Evolutionary conservation across 768 basidiomycete species (phyloP).

Genomic region (Tylopilus balloui): DNA sequence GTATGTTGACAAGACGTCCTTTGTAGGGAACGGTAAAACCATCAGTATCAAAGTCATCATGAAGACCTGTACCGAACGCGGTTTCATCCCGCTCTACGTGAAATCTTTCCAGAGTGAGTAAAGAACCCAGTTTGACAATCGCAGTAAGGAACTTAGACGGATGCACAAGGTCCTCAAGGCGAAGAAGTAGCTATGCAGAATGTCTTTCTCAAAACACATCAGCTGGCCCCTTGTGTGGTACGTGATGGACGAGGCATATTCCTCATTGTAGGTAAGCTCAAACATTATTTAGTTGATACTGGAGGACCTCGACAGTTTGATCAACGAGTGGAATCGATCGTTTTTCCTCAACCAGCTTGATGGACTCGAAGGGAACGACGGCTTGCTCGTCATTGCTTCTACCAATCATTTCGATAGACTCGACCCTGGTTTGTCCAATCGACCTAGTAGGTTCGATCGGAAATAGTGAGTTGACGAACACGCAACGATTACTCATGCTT

Average conservation of each 20-base stretch:
- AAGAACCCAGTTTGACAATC: neutral
- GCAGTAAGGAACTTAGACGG: conserved; percentile 6
- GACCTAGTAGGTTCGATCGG: conserved; percentile 82
- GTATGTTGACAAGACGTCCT: neutral
- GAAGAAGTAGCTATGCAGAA: conserved; percentile 64
- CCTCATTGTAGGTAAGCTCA: neutral
- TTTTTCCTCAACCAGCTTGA: conserved; percentile 89
- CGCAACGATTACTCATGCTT: neutral
- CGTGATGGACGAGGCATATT: conserved; percentile 38
- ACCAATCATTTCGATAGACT: conserved; percentile 83
- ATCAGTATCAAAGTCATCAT: conserved; percentile 81
- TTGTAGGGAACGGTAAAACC: conserved; percentile 74
- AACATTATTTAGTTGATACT: conserved; percentile 32
- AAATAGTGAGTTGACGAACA: conserved; percentile 58
- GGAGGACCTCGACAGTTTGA: conserved; percentile 75
- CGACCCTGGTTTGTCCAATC: conserved; percentile 69
- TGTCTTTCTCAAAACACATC: conserved; percentile 72
- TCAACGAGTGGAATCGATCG: conserved; percentile 72
- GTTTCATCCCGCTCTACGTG: conserved; percentile 71
- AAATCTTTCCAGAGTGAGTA: conserved; percentile 68
- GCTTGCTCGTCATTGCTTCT: conserved; percentile 70
- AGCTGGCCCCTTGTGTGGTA: conserved; percentile 61
- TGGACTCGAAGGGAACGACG: conserved; percentile 75
- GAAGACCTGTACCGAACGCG: conserved; percentile 60
- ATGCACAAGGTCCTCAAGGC: conserved; percentile 45